Percentiles rank a stretch among this genome's conserved stretches.
These are phyloP conservation scores for Gossypium davidsonii DNA, from an alignment of 441 rosid genomes.

Conservation along the genomic window DNA sequence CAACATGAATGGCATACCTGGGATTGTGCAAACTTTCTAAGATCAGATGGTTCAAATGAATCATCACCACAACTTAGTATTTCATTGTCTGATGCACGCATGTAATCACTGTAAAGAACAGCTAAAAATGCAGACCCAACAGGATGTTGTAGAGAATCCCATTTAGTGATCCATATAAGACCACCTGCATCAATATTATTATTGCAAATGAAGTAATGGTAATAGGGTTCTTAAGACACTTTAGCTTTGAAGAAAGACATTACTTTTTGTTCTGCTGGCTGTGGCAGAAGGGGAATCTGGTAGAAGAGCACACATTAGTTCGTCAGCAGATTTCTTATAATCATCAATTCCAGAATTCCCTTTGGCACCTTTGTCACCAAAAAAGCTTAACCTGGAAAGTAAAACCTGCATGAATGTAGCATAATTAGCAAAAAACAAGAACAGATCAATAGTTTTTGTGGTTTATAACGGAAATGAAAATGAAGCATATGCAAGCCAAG, in stretches of 20 bases:
- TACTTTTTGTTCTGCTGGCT: slow-evolving; percentile 69
- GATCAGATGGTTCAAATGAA: slow-evolving; percentile 69
- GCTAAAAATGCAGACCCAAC: slow-evolving; percentile 90
- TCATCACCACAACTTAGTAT: slow-evolving; percentile 51
- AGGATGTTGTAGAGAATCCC: slow-evolving; percentile 87
- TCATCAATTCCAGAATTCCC: slow-evolving; percentile 47
- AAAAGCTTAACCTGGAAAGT: slow-evolving; percentile 70
- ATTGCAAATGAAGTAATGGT: neutral
- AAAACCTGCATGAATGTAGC: slow-evolving; percentile 51
- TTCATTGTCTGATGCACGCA: slow-evolving; percentile 67
- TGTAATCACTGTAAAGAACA: slow-evolving; percentile 76
- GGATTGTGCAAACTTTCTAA: slow-evolving; percentile 70
- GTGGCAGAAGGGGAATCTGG: slow-evolving; percentile 92
- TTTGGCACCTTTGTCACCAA: slow-evolving; percentile 49
- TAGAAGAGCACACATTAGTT: slow-evolving; percentile 84
- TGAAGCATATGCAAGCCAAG: neutral
- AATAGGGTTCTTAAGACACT: neutral
- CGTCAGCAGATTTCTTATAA: slow-evolving; percentile 77
- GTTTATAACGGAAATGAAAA: neutral
- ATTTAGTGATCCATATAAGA: slow-evolving; percentile 78
- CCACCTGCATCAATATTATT: slow-evolving; percentile 49
- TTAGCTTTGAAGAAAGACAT: neutral
- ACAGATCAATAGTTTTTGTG: too few relatives aligned
- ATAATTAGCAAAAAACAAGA: neutral
- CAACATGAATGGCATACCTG: slow-evolving; percentile 46